Conservation (phyloP, 2,329 filamentous ascomycete species). For the Ilyonectria sp. region DNA sequence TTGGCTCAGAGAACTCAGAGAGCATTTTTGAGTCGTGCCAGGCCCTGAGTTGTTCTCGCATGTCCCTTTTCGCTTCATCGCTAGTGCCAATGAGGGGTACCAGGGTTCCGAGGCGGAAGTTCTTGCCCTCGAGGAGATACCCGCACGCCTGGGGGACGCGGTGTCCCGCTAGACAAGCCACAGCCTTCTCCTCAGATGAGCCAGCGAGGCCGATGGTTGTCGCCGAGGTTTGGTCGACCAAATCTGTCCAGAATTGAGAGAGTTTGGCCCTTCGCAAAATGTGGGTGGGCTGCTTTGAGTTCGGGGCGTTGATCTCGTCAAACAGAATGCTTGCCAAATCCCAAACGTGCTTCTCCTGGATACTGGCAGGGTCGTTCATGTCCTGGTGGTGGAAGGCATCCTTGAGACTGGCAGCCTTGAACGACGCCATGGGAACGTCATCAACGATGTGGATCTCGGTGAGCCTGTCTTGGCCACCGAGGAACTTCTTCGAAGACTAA, state of each 20-base stretch:
- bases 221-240: slow-evolving; percentile 74
- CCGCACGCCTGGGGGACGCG: slow-evolving; percentile 88
- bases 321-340: slow-evolving; percentile 89
- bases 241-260: slow-evolving; percentile 75
- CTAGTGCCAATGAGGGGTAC: slow-evolving; percentile 86
- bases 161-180: slow-evolving; percentile 84
- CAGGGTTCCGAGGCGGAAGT: slow-evolving; percentile 88
- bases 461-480: slow-evolving; percentile 69
- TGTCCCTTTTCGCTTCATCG: slow-evolving; percentile 78
- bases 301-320: slow-evolving; percentile 71
- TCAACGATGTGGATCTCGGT: slow-evolving; percentile 69
- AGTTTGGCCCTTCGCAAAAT: slow-evolving; percentile 73
- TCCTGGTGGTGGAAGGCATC: slow-evolving; percentile 60
- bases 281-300: slow-evolving; percentile 57
- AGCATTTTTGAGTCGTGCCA: slow-evolving; percentile 89
- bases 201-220: slow-evolving; percentile 71
- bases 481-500: slow-evolving; percentile 69
- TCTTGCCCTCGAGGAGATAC: slow-evolving; percentile 79
- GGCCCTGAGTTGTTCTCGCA: slow-evolving; percentile 83
- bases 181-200: slow-evolving; percentile 84
- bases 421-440: slow-evolving; percentile 72
- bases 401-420: slow-evolving; percentile 57
- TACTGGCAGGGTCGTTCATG: slow-evolving; percentile 60
- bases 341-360: slow-evolving; percentile 85
- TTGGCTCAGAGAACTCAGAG: slow-evolving; percentile 87